Base-by-base conservation (phyloP, 2,329 filamentous ascomycete species). In the Penicillium thymicola region DNA sequence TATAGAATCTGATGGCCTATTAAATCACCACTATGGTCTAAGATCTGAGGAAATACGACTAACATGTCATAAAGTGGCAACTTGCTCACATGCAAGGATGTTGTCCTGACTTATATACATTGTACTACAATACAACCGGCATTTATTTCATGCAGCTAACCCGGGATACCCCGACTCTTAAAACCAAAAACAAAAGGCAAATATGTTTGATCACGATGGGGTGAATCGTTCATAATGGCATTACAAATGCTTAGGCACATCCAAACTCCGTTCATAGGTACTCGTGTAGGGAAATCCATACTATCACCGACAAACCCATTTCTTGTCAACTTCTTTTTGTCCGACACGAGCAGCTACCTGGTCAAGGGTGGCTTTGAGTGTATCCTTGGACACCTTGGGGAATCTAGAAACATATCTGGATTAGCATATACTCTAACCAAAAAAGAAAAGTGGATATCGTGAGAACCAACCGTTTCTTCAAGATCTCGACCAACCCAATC, bases 281-380 rank as follows among this genome's bases (percentile, higher is more conserved):
- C 42, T 51, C 42, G 27, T 55, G 34, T 23, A 40, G 46, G 13
- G 11, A 27, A 52, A 11, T 23, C n/a, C 14, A 37, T 25, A 23
- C 5, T 14, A 50, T 70, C 64, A 75, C 50, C 75, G 79, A 59
- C 82, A 73, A 49, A 79, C 80, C 86, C 87, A 89, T 64, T 80
- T 81, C 77, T 89, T 89, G 61, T 87, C 86, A 62, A 74, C 82
- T 73, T 78, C 82, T 61, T 81, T 88, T 66, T 79, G 80, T 59
- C 81, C 86, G 52, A 85, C 80, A 40, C 87, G 81, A 42, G 82
- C 80, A 10, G 90, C 90, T 51, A 89, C 78, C 10, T 75, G 75
- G 58, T 85, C 85, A 21, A 94, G 75, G 0, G 89, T 92, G 51
- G 85, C 82, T 67, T 85, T 89, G 64, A 95, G 85, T 25, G 85